Evolutionary conservation across 2,329 filamentous ascomycete genomes (phyloP).

Genomic region (Pezicula carpinea): DNA sequence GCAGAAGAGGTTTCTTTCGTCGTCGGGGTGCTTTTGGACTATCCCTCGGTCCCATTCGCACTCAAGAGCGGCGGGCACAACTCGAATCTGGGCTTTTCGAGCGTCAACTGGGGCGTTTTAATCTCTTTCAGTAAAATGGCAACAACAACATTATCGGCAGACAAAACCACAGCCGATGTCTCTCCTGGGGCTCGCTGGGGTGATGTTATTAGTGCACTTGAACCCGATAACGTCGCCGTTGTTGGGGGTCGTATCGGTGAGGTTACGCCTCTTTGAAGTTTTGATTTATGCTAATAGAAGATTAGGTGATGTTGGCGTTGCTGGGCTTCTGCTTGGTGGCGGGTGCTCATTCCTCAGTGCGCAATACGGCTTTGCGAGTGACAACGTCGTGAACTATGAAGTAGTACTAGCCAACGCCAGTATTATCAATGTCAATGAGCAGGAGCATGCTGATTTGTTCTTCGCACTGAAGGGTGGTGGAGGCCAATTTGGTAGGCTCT

Average conservation of each 20-base stretch:
- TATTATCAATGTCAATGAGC: conserved; percentile 19
- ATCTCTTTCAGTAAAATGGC: neutral
- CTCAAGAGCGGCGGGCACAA: conserved; percentile 34
- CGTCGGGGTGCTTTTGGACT: conserved; percentile 26
- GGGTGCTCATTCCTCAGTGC: conserved; percentile 19
- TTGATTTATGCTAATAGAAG: conserved; percentile 19
- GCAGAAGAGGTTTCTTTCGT: conserved; percentile 29
- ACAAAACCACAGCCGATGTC: neutral
- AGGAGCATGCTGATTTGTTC: conserved; percentile 16
- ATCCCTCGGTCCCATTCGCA: conserved; percentile 28
- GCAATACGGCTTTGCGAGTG: conserved; percentile 42
- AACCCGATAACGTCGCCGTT: neutral
- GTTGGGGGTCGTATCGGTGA: neutral
- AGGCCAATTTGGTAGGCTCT: conserved; percentile 21
- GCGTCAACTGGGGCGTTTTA: neutral
- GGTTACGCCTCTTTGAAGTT: neutral
- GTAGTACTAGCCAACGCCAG: conserved; percentile 25
- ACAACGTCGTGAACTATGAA: conserved; percentile 41
- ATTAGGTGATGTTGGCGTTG: conserved; percentile 33
- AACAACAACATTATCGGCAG: neutral
- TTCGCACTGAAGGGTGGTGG: conserved; percentile 23
- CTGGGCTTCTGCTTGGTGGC: conserved; percentile 34
- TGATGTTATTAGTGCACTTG: neutral
- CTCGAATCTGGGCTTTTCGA: neutral
- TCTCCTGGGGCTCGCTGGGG: neutral